Base-by-base conservation (phyloP, 495 filamentous ascomycete genomes). In the Annulohypoxylon maeteangense region DNA sequence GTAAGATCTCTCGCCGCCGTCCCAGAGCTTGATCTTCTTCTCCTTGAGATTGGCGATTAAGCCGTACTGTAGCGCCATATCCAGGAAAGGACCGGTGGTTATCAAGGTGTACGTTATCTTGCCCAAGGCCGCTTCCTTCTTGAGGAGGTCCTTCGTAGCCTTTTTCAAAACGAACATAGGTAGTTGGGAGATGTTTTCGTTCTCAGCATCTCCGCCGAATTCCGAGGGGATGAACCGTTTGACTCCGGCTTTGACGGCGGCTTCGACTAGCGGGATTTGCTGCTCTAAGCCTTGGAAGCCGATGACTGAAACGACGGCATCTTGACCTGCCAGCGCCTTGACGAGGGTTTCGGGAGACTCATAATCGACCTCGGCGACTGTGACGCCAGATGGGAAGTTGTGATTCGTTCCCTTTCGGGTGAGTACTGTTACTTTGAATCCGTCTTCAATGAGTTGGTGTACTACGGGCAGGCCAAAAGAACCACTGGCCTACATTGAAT, bases 141-240 rank as follows among this genome's bases (percentile, higher is more conserved):
- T 80, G 60, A 47, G 84, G 68, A 29, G 79, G 0, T 86, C 69
- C 36, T 79, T 62, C 1, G 78, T 57, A 0, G 62, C 71, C 12
- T 83, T 67, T 65, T 89, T 88, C 11, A 75, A 60, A 0, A 38
- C 65, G 67, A 74, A 83, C 78, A 75, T 27, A 77, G 82, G 54
- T 76, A 81, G 55, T 67, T 72, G 61, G 56, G 7, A 67, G 8
- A 25, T 42, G 12, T 74, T 73, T 16, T 70, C 48, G 40, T 76
- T 71, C 3, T 29, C 48, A 0, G 71, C 68, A 27, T 85, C 76
- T 3, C 67, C 38, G 3, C 88, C 89, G 60, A 85, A 92, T 51
- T 89, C 87, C 10, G 85, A 87, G 0, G 89, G 90, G 32, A 91
- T 70, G 75, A 89, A 86, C 14, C 86, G 82, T 65, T 83, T 80